Evolutionary conservation across 306 rosid species (phyloP).

Genomic region (Medicago ruthenica): DNA sequence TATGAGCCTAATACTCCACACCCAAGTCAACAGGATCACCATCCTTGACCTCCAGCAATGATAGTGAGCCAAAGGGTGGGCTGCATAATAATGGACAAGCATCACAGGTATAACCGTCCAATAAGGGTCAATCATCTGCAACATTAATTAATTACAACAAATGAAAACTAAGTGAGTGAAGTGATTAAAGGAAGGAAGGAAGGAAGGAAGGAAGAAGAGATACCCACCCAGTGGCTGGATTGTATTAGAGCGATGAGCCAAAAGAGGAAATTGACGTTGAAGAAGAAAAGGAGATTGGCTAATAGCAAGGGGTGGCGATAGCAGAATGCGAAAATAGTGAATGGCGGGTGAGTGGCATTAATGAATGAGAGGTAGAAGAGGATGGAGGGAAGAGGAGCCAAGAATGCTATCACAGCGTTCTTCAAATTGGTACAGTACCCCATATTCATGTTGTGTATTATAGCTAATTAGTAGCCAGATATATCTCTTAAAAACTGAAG

Average conservation of each 20-base stretch:
- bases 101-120: slow-evolving; percentile 91
- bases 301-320: slow-evolving; percentile 68
- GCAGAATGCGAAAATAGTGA: too few species aligned
- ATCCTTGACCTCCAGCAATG: slow-evolving; percentile 71
- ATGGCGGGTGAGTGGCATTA: neutral
- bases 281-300: slow-evolving; percentile 76
- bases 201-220: too few species aligned
- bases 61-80: slow-evolving; percentile 76
- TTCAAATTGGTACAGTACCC: slow-evolving; percentile 61
- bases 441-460: slow-evolving; percentile 16
- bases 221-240: slow-evolving; percentile 84
- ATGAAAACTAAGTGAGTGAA: too few species aligned
- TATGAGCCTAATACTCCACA: slow-evolving; percentile 77
- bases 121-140: slow-evolving; percentile 90
- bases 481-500: too few species aligned
- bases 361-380: slow-evolving; percentile 60
- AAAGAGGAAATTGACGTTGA: slow-evolving; percentile 85
- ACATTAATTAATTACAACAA: neutral
- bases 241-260: slow-evolving; percentile 75
- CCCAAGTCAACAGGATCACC: slow-evolving; percentile 67
- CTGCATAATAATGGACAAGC: slow-evolving; percentile 69
- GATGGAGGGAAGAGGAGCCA: slow-evolving; percentile 79
- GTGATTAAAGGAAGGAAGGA: too few species aligned
- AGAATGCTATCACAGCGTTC: slow-evolving; percentile 63
- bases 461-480: too few species aligned